phyloP scores from a whole-genome alignment of 768 basidiomycete species.

The Lanmaoa rubissima region DNA sequence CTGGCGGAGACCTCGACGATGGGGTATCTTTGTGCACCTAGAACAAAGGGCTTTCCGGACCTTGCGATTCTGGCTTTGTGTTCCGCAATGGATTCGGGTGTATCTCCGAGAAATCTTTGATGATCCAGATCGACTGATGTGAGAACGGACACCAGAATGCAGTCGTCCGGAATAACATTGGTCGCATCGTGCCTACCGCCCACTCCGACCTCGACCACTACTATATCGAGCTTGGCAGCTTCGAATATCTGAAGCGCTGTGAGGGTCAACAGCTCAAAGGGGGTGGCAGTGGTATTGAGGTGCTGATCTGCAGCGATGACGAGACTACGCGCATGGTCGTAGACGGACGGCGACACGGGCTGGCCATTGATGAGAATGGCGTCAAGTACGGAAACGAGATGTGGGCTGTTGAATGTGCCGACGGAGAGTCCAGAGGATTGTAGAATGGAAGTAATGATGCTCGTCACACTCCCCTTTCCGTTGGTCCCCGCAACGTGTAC shows the following conservation, averaged over 20 bases:
- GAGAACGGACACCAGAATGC: conserved; percentile 74
- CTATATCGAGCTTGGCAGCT: conserved; percentile 65
- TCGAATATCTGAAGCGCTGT: conserved; percentile 81
- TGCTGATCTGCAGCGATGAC: conserved; percentile 51
- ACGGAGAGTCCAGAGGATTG: conserved; percentile 51
- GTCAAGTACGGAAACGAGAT: conserved; percentile 77
- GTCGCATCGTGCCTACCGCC: conserved; percentile 93
- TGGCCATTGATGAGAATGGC: conserved; percentile 65
- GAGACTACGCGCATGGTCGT: conserved; percentile 41
- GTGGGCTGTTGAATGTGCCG: conserved; percentile 92
- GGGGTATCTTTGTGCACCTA: conserved; percentile 60
- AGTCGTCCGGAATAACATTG: conserved; percentile 73
- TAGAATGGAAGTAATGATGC: conserved; percentile 77
- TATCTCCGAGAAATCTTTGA: conserved; percentile 82
- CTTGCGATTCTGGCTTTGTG: conserved; percentile 87
- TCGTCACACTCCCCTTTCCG: conserved; percentile 93
- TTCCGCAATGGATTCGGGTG: conserved; percentile 66
- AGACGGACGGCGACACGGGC: conserved; percentile 49
- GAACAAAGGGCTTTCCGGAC: conserved; percentile 54
- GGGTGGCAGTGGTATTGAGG: conserved; percentile 50
- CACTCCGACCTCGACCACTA: conserved; percentile 92
- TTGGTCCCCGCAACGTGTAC: conserved; percentile 95
- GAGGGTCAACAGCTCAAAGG: conserved; percentile 84
- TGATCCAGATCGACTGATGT: conserved; percentile 93
- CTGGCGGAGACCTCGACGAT: conserved; percentile 48